These are phyloP conservation scores for Schwanniomyces vanrijiae DNA, from an alignment of 805 yeast species.

Conservation along the genomic window DNA sequence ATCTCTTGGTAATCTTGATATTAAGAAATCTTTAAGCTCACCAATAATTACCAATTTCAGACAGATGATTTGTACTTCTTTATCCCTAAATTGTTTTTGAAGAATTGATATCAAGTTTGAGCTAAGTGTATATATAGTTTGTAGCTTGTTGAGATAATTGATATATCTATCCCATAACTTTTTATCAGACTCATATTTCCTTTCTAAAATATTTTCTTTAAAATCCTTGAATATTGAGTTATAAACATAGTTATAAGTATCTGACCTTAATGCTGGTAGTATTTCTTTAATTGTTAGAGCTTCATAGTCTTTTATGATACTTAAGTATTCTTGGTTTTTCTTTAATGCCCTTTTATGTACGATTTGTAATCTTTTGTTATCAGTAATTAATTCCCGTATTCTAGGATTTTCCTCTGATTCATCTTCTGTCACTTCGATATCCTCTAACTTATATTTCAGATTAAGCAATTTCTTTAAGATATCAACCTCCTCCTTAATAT, in stretches of 20 bases:
- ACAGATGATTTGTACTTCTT: conserved; percentile 9
- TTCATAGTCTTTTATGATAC: conserved; percentile 29
- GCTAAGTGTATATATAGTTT: conserved; percentile 9
- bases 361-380: conserved; percentile 23
- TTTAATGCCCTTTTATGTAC: conserved; percentile 16
- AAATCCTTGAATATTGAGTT: conserved; percentile 3
- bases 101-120: conserved; percentile 7
- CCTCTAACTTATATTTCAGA: conserved; percentile 26
- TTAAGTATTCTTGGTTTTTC: conserved; percentile 23
- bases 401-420: conserved; percentile 11
- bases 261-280: conserved; percentile 28
- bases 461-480: conserved; percentile 16
- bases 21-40: conserved; percentile 2
- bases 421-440: conserved; percentile 8
- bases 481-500: background rate
- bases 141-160: conserved; percentile 6
- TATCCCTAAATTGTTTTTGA: conserved; percentile 3
- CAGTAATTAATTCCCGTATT: conserved; percentile 24
- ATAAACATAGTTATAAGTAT: conserved; percentile 8
- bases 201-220: conserved; percentile 4
- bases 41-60: conserved; percentile 11
- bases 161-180: conserved; percentile 11
- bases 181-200: conserved; percentile 7
- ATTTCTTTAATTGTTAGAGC: conserved; percentile 22
- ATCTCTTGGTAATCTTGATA: background rate